Evolutionary conservation across 2,329 filamentous ascomycete genomes (phyloP).

Genomic region (Colletotrichum falcatum): DNA sequence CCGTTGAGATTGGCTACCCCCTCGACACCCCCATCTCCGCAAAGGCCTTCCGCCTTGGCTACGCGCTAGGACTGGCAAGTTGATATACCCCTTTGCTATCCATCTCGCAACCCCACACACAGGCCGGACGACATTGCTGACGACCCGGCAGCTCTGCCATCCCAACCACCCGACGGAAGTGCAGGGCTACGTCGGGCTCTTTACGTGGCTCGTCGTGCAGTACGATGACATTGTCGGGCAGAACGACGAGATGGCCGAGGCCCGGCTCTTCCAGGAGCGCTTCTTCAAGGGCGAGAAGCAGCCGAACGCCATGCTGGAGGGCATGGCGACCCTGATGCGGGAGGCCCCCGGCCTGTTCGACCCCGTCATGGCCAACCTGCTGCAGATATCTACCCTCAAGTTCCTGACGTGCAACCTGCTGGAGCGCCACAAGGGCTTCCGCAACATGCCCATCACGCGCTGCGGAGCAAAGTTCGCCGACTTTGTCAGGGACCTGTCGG

Average conservation of each 20-base stretch:
- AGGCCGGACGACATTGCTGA: too few species aligned
- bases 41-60: slow-evolving; percentile 43
- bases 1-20: slow-evolving; percentile 41
- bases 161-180: slow-evolving; percentile 40
- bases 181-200: slow-evolving; percentile 43
- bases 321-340: slow-evolving; percentile 34
- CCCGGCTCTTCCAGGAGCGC: slow-evolving; percentile 39
- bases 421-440: slow-evolving; percentile 43
- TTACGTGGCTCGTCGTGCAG: slow-evolving; percentile 44
- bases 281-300: slow-evolving; percentile 43
- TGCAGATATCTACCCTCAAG: slow-evolving; percentile 43
- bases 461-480: slow-evolving; percentile 42
- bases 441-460: slow-evolving; percentile 39
- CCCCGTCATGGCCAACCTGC: slow-evolving; percentile 40
- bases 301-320: slow-evolving; percentile 42
- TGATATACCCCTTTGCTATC: background rate
- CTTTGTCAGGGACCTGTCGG: slow-evolving; percentile 42
- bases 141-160: slow-evolving; percentile 42
- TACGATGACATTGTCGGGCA: slow-evolving; percentile 44
- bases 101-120: background rate
- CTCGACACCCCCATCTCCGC: slow-evolving; percentile 42
- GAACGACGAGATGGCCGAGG: slow-evolving; percentile 42
- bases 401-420: slow-evolving; percentile 44
- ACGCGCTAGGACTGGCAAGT: slow-evolving; percentile 40
- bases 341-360: slow-evolving; percentile 43